Evolutionary conservation across 2,329 filamentous ascomycete genomes (phyloP), one percentile per base, ranked within the genome.

Genomic region (Aaosphaeria pasadenensis): DNA sequence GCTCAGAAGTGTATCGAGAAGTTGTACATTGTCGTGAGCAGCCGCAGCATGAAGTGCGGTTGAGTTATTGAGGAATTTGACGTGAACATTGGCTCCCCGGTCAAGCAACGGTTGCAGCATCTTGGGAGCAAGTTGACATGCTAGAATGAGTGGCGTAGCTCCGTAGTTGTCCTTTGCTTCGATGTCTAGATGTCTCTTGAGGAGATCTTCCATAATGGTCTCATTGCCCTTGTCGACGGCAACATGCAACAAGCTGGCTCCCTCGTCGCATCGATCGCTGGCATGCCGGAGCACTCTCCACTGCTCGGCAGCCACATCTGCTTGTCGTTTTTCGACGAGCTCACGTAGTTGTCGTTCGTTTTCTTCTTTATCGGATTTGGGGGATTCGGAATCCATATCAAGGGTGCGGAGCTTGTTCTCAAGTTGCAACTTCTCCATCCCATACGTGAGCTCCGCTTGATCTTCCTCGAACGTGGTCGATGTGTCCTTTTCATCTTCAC

Each of bases 71-170:
- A 52, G 52, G 40, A 58, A 53, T 33, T 42, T 48, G 5, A 40
- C n/a, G 4, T 47, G 6, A 7, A 43, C 5, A 39, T 47, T 24
- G 6, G 40, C 45, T 6, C 45, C 45, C 13, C 80, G 13, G 75
- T 95, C 17, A 88, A 95, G 68, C 83, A 91, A 45, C 87, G 95
- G 71, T 84, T 96, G 61, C 82, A 88, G 51, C 78, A 79, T 52
- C 1, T 42, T 41, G 3, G 44, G 32, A 2, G 38, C n/a, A 9
- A 44, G 46, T 30, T 55, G 45, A 40, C 53, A 54, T 6, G 53
- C 51, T 1, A 56, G 5, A 4, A 60, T 47, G 36, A 62, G 51
- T 5, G 59, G 57, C 2, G 56, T 58, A 7, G 47, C 41, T 5
- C 54, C 54, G 29, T 42, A 42, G n/a, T 53, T 52, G 43, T 59